Evolutionary conservation across 768 basidiomycete species (phyloP), one percentile per base, ranked within the genome.

Genomic region (Lactarius deliciosus): DNA sequence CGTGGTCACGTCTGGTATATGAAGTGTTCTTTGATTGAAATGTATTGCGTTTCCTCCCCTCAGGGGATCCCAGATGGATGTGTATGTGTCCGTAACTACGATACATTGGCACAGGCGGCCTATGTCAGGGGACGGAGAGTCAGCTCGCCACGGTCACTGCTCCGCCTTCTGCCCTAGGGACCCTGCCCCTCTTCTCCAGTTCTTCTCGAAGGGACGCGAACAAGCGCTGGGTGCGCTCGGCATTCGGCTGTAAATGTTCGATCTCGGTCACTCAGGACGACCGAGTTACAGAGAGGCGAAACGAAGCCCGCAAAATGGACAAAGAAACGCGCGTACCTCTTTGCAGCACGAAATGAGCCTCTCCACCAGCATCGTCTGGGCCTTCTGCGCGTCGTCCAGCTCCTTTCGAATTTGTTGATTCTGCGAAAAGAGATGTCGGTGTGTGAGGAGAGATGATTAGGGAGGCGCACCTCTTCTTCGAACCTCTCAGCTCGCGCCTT

Each of bases 301-400:
- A 25, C 11, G 47, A 50, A 25, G 47, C 22, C 50, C 4, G 50
- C 50, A 50, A 50, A 13, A 47, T 4, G 4, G 8, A 47, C 5
- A 4, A n/a, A 47, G 5, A 58, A 60, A 57, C 16, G 25, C 38
- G 66, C 88, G 75, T 72, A 92, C 92, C 85, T 93, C 92, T 81
- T 91, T 91, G 81, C 91, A 94, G 72, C 91, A 94, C 28, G 87
- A 81, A 70, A 92, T 87, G 60, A 94, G 80, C 72, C 91, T 92
- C 78, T 94, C 91, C 66, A 94, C 88, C 65, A 94, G 82, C 78
- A 88, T 82, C 30, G 89, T 85, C 75, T 93, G 91, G 55, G 86
- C 86, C 66, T 85, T 86, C 74, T 91, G 90, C 25, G 86, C 85
- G n/a, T 90, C 87, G 70, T 93, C 91, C 64, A 94, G 79, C 60